phyloP scores from a whole-genome alignment of 1,284 basidiomycete species.

The Abortiporus biennis region DNA sequence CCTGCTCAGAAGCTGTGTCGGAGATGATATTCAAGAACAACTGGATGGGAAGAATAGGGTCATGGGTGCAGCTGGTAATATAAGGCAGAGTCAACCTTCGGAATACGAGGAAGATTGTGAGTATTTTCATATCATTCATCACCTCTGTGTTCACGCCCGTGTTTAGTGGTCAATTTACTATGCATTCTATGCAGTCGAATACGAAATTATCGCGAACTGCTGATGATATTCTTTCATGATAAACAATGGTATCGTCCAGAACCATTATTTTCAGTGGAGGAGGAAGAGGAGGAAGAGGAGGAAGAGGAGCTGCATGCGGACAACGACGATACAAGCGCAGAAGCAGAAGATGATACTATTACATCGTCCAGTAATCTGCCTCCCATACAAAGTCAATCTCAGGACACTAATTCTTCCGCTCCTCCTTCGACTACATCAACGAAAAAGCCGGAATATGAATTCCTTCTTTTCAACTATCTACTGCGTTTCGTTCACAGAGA shows the following conservation, averaged over 20 bases:
- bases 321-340: slow-evolving; percentile 20
- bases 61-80: slow-evolving; percentile 77
- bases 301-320: slow-evolving; percentile 46
- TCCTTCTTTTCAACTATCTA: slow-evolving; percentile 92
- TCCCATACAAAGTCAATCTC: slow-evolving; percentile 58
- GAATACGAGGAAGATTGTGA: slow-evolving; percentile 83
- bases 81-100: slow-evolving; percentile 62
- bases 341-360: slow-evolving; percentile 6
- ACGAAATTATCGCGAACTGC: slow-evolving; percentile 80
- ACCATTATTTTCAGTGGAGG: slow-evolving; percentile 60
- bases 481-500: slow-evolving; percentile 94
- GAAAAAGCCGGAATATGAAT: slow-evolving; percentile 87
- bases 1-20: slow-evolving; percentile 83
- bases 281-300: slow-evolving; percentile 53
- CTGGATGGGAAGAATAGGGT: slow-evolving; percentile 69
- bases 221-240: slow-evolving; percentile 96
- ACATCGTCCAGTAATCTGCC: too few species aligned
- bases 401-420: slow-evolving; percentile 49
- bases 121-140: slow-evolving; percentile 24
- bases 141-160: slow-evolving; percentile 8
- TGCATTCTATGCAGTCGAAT: slow-evolving; percentile 90
- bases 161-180: slow-evolving; percentile 78
- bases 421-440: slow-evolving; percentile 16
- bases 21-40: slow-evolving; percentile 84
- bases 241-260: slow-evolving; percentile 78